Percentiles rank a stretch among this genome's conserved stretches.
Evolutionary conservation across 768 basidiomycete species (phyloP).

Genomic region (Coprinopsis sp.): DNA sequence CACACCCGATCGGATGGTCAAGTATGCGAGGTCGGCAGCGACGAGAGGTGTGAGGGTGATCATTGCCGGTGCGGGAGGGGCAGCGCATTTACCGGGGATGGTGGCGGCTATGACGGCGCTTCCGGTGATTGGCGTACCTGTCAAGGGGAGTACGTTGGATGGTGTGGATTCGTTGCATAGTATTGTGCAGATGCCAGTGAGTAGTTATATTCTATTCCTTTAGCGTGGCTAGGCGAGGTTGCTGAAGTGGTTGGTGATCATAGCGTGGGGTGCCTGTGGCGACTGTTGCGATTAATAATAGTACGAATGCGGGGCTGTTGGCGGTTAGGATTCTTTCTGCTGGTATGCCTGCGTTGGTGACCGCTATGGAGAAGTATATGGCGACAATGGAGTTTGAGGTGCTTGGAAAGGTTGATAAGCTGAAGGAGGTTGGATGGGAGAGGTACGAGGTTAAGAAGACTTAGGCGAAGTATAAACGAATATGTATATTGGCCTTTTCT

Average conservation of each 20-base stretch:
- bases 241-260: slow-evolving; percentile 5
- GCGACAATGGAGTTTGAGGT: slow-evolving; percentile 70
- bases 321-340: slow-evolving; percentile 86
- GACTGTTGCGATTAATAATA: slow-evolving; percentile 95
- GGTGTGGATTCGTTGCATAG: slow-evolving; percentile 96
- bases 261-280: slow-evolving; percentile 96
- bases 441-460: slow-evolving; percentile 51
- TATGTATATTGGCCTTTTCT: too few species aligned
- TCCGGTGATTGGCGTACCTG: slow-evolving; percentile 95
- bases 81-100: slow-evolving; percentile 98
- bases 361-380: slow-evolving; percentile 72
- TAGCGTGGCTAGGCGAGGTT: neutral
- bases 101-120: slow-evolving; percentile 90
- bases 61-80: slow-evolving; percentile 97
- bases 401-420: slow-evolving; percentile 64
- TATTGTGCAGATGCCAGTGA: slow-evolving; percentile 99
- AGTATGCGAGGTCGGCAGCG: slow-evolving; percentile 75
- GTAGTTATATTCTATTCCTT: slow-evolving; percentile 42
- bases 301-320: slow-evolving; percentile 87
- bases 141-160: slow-evolving; percentile 89
- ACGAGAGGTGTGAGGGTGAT: slow-evolving; percentile 65
- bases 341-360: slow-evolving; percentile 60
- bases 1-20: slow-evolving; percentile 80
- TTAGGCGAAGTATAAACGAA: slow-evolving; percentile 3
- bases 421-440: slow-evolving; percentile 85